phyloP scores from a whole-genome alignment of 768 basidiomycete genomes.

The Mrakia frigida region DNA sequence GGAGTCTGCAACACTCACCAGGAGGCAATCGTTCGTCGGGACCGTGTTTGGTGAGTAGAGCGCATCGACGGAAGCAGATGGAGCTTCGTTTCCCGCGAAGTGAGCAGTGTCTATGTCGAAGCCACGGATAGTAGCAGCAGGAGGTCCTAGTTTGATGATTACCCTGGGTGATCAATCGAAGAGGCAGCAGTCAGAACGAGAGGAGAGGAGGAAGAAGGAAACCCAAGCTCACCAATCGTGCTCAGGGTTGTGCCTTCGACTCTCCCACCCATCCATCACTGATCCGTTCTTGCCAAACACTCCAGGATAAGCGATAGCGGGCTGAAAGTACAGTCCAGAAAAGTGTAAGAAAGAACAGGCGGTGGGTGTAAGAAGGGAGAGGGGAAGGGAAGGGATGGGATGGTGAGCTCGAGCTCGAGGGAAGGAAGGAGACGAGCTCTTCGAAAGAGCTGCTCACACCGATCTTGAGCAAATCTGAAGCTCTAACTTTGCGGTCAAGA shows the following conservation, averaged over 20 bases:
- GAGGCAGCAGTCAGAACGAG: too few species aligned
- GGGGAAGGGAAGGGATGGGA: not conserved
- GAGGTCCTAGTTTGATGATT: slow-evolving; percentile 70
- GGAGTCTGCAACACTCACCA: slow-evolving; percentile 42
- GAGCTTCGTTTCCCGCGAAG: slow-evolving; percentile 73
- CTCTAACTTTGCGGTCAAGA: slow-evolving; percentile 38
- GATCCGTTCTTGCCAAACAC: slow-evolving; percentile 95
- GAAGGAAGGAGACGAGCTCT: too few species aligned
- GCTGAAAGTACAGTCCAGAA: slow-evolving; percentile 49
- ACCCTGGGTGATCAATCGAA: slow-evolving; percentile 54
- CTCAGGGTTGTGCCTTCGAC: slow-evolving; percentile 74
- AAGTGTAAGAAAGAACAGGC: not conserved
- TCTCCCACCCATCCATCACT: slow-evolving; percentile 91
- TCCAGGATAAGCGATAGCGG: slow-evolving; percentile 79
- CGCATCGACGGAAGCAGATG: slow-evolving; percentile 68
- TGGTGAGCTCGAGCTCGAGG: too few species aligned
- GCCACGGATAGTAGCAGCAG: slow-evolving; percentile 59
- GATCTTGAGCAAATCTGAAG: slow-evolving; percentile 60
- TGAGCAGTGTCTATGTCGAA: slow-evolving; percentile 92
- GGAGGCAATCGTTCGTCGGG: slow-evolving; percentile 49
- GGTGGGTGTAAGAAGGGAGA: not conserved
- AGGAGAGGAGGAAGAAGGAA: too few species aligned
- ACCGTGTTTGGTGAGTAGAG: slow-evolving; percentile 36
- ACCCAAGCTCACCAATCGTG: slow-evolving; percentile 67
- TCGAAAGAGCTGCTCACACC: not conserved